Conservation (phyloP, 345 rosid species). For the Eucalyptus cladocalyx region DNA sequence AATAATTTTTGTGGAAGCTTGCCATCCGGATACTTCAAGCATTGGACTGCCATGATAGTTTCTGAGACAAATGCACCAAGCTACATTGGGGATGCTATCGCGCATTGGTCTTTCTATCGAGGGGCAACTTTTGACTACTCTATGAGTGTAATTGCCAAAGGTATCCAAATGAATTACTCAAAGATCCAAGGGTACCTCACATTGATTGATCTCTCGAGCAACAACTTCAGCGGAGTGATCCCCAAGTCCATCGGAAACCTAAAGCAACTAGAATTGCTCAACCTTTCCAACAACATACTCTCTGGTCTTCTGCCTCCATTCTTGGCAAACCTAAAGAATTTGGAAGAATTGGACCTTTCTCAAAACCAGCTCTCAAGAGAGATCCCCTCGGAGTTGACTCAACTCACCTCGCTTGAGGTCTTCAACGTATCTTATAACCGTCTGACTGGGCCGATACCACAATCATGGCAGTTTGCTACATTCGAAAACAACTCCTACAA, state of each 20-base stretch:
- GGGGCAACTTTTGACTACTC: rapidly evolving
- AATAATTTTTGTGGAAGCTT: background rate
- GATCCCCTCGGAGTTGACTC: background rate
- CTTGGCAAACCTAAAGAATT: background rate
- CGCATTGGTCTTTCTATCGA: too few relatives aligned
- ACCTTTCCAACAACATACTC: background rate
- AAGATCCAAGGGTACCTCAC: background rate
- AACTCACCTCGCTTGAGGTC: background rate
- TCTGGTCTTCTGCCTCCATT: background rate
- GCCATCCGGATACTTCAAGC: background rate
- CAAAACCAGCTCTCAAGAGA: background rate
- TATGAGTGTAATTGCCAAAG: background rate
- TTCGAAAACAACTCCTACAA: background rate
- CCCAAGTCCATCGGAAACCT: background rate
- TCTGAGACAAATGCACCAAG: background rate
- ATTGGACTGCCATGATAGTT: background rate
- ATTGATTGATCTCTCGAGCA: background rate
- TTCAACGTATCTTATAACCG: conserved; percentile 4
- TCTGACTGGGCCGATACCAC: background rate
- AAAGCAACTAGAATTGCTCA: background rate
- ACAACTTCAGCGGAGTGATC: background rate
- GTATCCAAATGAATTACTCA: background rate
- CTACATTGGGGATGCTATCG: background rate
- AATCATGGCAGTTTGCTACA: background rate
- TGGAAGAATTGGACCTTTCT: background rate